phyloP scores from a whole-genome alignment of 345 rosid species.

The Hirschfeldia incana region DNA sequence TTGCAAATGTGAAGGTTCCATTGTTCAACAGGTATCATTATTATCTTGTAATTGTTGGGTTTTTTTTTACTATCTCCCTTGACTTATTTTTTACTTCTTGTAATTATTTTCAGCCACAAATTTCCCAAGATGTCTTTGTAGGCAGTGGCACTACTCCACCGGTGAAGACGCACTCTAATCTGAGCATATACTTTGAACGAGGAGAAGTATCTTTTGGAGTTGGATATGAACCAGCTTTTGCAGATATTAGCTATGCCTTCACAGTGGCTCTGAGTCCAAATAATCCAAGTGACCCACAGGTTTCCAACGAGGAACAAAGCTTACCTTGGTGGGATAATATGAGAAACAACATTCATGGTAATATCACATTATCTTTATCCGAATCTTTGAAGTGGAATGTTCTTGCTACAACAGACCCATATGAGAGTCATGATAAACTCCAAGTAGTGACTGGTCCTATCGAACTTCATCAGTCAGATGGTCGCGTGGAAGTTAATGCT shows the following conservation, averaged over 20 bases:
- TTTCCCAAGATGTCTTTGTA: conserved; percentile 77
- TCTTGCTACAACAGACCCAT: conserved; percentile 94
- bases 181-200: conserved; percentile 71
- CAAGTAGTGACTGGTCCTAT: conserved; percentile 60
- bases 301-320: conserved; percentile 81
- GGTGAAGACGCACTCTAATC: conserved; percentile 74
- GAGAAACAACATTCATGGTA: conserved; percentile 93
- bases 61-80: neutral
- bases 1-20: conserved; percentile 83
- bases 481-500: conserved; percentile 70
- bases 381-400: conserved; percentile 65
- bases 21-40: conserved; percentile 84
- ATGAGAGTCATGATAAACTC: conserved; percentile 89
- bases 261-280: conserved; percentile 82
- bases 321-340: conserved; percentile 99
- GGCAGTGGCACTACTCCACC: conserved; percentile 98
- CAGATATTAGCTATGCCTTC: conserved; percentile 94
- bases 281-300: conserved; percentile 53
- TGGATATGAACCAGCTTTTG: conserved; percentile 91
- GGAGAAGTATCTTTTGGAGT: conserved; percentile 86
- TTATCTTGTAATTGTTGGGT: neutral
- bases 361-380: conserved; percentile 59
- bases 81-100: conserved; percentile 10
- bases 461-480: conserved; percentile 94
- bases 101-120: conserved; percentile 76